Base-by-base conservation (phyloP, 257 asterid genomes). In the Solanum chiquidenum region DNA sequence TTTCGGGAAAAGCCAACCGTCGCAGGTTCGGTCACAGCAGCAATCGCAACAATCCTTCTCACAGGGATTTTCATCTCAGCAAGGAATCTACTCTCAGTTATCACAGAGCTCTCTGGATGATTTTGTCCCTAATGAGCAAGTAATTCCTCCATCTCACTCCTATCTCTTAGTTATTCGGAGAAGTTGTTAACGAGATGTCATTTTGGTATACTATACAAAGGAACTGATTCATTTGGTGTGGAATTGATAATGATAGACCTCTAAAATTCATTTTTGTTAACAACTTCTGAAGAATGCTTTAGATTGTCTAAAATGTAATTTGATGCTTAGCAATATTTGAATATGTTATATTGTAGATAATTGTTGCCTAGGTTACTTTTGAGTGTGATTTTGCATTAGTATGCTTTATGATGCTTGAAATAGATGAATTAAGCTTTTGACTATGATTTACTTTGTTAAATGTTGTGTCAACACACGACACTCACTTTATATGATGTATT, bases 31-130 rank as follows among this genome's bases (percentile, higher is more conserved):
- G 88, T 80, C 93, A 62, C 94, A 89, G 64, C 96, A 93, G 75
- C 93, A 83, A 86, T 94, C 99, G 27, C 99, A 95, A 92, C 93
- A 73, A 91, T 90, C 98, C 72, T 91, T 93, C 87, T 94, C 98
- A 34, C 99, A 93, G 87, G 99, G 98, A 91, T 88, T 89, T 88
- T 95, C 98, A 11, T 95, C 99, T 84, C 99, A 97, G 94, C 98
- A 90, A 23, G 96, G 94, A 87, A 85, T 90, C 76, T 94, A 93
- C 92, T 97, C 98, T 74, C 98, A 96, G 94, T 89, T 95, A 86
- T 97, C 98, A 9, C 98, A 93, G 94, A 94, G 91, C 89, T 92
- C 98, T 85, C 94, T 91, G 55, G 99, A 96, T 7, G 98, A 95
- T 38, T 82, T 90, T 88, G 92, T 92, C 90, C 92, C 94, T 58